Conservation (phyloP, 2,329 filamentous ascomycete species). For the Amauroascus verrucosus region DNA sequence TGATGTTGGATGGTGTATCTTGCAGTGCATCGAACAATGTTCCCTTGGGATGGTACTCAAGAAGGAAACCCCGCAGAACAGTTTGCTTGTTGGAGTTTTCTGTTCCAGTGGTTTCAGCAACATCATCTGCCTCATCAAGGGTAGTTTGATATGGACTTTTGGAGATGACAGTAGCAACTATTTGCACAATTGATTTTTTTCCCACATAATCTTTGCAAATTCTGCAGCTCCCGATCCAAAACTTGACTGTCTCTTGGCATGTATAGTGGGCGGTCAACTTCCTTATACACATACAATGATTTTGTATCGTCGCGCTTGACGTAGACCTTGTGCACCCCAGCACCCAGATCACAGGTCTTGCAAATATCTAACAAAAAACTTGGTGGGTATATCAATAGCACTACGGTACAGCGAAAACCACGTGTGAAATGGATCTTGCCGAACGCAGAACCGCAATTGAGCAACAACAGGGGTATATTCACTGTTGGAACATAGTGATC, state of each 20-base stretch:
- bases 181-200: background rate
- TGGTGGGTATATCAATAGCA: background rate
- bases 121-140: background rate
- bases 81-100: background rate
- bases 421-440: background rate
- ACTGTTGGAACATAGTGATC: background rate
- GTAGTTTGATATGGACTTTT: background rate
- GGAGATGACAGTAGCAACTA: background rate
- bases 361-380: background rate
- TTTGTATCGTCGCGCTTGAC: background rate
- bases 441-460: background rate
- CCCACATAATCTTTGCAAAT: background rate
- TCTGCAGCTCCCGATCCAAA: background rate
- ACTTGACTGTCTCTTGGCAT: background rate
- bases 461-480: background rate
- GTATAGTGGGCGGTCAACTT: background rate
- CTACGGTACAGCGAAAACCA: background rate
- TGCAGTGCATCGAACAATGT: background rate
- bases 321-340: background rate
- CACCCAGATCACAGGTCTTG: background rate
- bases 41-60: background rate
- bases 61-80: background rate
- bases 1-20: background rate
- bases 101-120: background rate
- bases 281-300: background rate